Conservation (phyloP, 148 eudicot species). For the Pouteria glomerata region DNA sequence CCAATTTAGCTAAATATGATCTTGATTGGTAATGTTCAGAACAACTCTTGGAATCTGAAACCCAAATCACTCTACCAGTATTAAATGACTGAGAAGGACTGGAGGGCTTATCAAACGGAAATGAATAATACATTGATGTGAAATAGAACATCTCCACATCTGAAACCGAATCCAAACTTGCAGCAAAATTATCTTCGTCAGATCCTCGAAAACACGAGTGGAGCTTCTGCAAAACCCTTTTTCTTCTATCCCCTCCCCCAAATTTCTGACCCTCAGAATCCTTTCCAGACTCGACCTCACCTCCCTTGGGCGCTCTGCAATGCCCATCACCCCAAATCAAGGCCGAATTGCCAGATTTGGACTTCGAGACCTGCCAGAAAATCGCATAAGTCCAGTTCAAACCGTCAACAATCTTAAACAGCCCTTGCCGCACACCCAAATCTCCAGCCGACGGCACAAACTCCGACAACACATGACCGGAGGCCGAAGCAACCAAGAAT, state of each 20-base stretch:
- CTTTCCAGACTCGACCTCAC: slow-evolving; percentile 13
- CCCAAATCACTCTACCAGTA: slow-evolving; percentile 75
- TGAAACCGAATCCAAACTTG: slow-evolving; percentile 56
- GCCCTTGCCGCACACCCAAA: slow-evolving; percentile 59
- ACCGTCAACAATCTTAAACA: slow-evolving; percentile 70
- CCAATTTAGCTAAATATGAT: slow-evolving; percentile 53
- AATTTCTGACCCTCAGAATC: slow-evolving; percentile 22
- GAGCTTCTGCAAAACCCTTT: slow-evolving; percentile 64
- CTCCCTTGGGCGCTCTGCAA: slow-evolving; percentile 46
- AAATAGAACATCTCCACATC: slow-evolving; percentile 81
- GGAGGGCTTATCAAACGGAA: slow-evolving; percentile 62
- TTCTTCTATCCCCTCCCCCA: slow-evolving; percentile 35
- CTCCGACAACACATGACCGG: slow-evolving; percentile 47
- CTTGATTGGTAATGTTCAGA: slow-evolving; percentile 73
- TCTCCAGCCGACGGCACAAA: slow-evolving; percentile 53
- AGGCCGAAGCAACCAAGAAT: slow-evolving; percentile 56
- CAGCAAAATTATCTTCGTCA: slow-evolving; percentile 49
- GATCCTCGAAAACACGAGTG: slow-evolving; percentile 68
- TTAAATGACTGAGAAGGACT: slow-evolving; percentile 76
- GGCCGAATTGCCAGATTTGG: slow-evolving; percentile 75
- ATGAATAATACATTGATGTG: slow-evolving; percentile 78
- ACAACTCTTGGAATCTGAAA: slow-evolving; percentile 50
- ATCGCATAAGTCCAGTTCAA: slow-evolving; percentile 84
- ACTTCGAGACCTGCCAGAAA: slow-evolving; percentile 81
- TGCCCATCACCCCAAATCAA: slow-evolving; percentile 97